A percentile compares a stretch with the other conserved stretches of the same genome.
These are phyloP conservation scores for Stropharia rugosoannulata DNA, from an alignment of 768 basidiomycete species.

Conservation along the genomic window DNA sequence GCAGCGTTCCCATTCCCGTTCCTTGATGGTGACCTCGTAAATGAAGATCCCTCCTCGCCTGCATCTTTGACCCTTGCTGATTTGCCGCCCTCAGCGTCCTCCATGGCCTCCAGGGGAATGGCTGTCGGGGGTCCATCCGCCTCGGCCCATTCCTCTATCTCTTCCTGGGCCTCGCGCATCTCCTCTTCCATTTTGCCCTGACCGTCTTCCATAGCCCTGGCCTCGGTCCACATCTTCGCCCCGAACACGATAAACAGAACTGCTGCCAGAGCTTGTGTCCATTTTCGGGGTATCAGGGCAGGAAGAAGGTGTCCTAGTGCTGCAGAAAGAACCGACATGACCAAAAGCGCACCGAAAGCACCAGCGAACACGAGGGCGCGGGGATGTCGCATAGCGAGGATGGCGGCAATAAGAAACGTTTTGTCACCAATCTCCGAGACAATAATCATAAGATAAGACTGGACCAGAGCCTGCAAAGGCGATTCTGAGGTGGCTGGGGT, in stretches of 20 bases:
- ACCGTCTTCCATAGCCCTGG: constrained; percentile 72
- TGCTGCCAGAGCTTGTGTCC: constrained; percentile 74
- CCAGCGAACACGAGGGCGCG: constrained; percentile 84
- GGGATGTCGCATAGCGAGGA: constrained; percentile 90
- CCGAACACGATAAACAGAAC: constrained; percentile 91
- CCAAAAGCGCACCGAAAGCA: constrained; percentile 80
- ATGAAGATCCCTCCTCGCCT: not conserved
- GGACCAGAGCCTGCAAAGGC: constrained; percentile 53
- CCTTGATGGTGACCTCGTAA: constrained; percentile 4
- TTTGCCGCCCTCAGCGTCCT: constrained; percentile 54
- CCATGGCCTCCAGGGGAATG: constrained; percentile 74
- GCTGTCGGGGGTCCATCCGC: constrained; percentile 26
- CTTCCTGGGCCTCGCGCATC: constrained; percentile 94
- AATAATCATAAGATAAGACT: constrained; percentile 90
- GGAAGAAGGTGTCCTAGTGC: constrained; percentile 92
- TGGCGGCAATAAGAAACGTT: constrained; percentile 85
- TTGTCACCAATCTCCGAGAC: constrained; percentile 96
- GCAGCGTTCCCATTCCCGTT: constrained; percentile 11
- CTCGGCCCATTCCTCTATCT: constrained; percentile 64
- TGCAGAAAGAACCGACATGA: constrained; percentile 95
- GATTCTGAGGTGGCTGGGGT: no score
- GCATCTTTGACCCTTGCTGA: not conserved
- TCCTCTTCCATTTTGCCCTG: constrained; percentile 88
- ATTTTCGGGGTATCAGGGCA: constrained; percentile 69
- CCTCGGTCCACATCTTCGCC: constrained; percentile 85